Conservation (phyloP, 768 basidiomycete genomes). For the Hericium coralloides region DNA sequence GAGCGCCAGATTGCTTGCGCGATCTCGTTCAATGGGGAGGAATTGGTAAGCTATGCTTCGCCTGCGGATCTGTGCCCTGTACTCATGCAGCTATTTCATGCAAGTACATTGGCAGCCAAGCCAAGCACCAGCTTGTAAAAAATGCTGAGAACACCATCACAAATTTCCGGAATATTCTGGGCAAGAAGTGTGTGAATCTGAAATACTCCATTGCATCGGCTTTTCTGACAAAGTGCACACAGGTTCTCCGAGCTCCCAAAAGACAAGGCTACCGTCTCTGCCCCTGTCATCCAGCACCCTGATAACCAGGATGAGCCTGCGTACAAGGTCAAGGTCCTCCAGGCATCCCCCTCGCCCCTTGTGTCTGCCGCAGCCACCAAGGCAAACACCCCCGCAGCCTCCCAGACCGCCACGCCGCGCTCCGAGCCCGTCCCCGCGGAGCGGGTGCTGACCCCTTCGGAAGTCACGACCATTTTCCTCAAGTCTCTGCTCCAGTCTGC, state of each 20-base stretch:
- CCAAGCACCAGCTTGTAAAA: slow-evolving; percentile 90
- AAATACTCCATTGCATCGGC: background rate
- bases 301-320: slow-evolving; percentile 63
- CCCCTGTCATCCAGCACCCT: slow-evolving; percentile 72
- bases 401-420: slow-evolving; percentile 61
- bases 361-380: slow-evolving; percentile 36
- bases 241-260: slow-evolving; percentile 73
- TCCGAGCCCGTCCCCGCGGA: slow-evolving; percentile 58
- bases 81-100: background rate
- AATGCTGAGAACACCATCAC: slow-evolving; percentile 90
- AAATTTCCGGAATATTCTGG: slow-evolving; percentile 90
- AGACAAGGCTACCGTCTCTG: slow-evolving; percentile 42
- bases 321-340: slow-evolving; percentile 76
- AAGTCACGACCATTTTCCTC: slow-evolving; percentile 82
- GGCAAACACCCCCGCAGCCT: slow-evolving; percentile 53
- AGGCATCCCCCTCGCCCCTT: slow-evolving; percentile 66
- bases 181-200: slow-evolving; percentile 61
- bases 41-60: slow-evolving; percentile 51
- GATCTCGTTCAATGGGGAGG: slow-evolving; percentile 84
- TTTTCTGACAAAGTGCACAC: background rate
- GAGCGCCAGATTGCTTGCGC: slow-evolving; percentile 97
- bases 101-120: slow-evolving; percentile 94
- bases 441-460: slow-evolving; percentile 72
- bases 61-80: background rate
- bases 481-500: slow-evolving; percentile 79